phyloP scores from a whole-genome alignment of 2,329 filamentous ascomycete species.

The Malbranchea zuffiana region DNA sequence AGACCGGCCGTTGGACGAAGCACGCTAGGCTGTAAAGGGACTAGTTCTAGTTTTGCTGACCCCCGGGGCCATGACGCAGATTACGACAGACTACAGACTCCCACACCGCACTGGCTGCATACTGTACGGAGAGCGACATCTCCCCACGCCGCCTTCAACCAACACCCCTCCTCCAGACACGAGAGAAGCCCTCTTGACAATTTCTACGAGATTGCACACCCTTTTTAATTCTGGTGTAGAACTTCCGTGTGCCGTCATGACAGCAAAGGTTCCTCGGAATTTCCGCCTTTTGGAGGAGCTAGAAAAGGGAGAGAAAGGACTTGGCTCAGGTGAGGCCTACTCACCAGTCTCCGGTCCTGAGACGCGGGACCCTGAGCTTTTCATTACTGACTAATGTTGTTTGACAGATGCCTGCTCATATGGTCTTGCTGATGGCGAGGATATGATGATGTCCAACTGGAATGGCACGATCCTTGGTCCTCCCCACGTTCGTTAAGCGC shows the following conservation, averaged over 20 bases:
- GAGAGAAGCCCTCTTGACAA: no score
- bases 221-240: no score
- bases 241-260: slow-evolving; percentile 36
- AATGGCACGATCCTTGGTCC: slow-evolving; percentile 95
- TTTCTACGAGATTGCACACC: no score
- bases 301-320: slow-evolving; percentile 96
- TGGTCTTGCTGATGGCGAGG: slow-evolving; percentile 84
- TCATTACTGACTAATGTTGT: no score
- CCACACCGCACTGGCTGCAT: neutral
- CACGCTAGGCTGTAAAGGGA: neutral
- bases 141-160: no score
- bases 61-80: no score
- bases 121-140: no score
- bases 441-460: slow-evolving; percentile 96
- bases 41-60: neutral
- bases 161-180: no score
- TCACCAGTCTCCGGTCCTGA: neutral
- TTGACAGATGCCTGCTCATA: slow-evolving; percentile 84
- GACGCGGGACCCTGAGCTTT: no score
- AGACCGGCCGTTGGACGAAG: neutral
- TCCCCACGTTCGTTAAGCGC: slow-evolving; percentile 63
- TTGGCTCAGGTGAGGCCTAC: slow-evolving; percentile 57
- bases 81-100: neutral
- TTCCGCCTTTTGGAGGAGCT: slow-evolving; percentile 95
- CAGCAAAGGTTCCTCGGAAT: slow-evolving; percentile 80